phyloP scores from a whole-genome alignment of 495 filamentous ascomycete genomes.

The Cercophora sp. region DNA sequence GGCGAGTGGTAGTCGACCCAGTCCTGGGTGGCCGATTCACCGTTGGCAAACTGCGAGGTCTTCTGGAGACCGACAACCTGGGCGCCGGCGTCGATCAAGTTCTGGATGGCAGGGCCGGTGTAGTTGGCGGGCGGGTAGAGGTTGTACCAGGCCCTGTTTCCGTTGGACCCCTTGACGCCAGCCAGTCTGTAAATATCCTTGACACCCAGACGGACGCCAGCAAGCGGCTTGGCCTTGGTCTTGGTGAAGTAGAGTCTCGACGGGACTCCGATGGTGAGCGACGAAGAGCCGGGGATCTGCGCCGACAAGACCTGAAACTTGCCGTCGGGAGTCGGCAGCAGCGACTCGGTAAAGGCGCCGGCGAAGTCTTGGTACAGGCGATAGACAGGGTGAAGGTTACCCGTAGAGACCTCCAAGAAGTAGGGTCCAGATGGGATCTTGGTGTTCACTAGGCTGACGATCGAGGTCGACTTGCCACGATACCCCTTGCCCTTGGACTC shows the following conservation, averaged over 20 bases:
- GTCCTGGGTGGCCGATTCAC: constrained; percentile 49
- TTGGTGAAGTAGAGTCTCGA: constrained; percentile 52
- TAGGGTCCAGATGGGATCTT: constrained; percentile 45
- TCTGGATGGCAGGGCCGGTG: constrained; percentile 48
- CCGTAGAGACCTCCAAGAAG: constrained; percentile 39
- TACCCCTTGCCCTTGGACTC: neutral
- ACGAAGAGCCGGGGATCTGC: constrained; percentile 24
- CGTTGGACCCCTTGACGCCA: constrained; percentile 50
- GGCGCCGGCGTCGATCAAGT: constrained; percentile 57
- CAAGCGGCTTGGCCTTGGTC: constrained; percentile 39
- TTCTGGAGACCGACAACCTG: constrained; percentile 58
- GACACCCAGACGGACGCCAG: constrained; percentile 52
- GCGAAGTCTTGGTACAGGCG: constrained; percentile 42
- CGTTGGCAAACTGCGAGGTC: constrained; percentile 56
- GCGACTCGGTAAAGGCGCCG: constrained; percentile 33
- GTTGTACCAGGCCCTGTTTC: constrained; percentile 54
- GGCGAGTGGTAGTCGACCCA: constrained; percentile 52
- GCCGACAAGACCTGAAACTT: constrained; percentile 37
- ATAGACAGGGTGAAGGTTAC: constrained; percentile 36
- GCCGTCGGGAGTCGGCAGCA: constrained; percentile 34
- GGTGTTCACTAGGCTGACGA: constrained; percentile 18
- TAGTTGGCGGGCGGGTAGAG: constrained; percentile 44
- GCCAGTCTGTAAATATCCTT: constrained; percentile 61
- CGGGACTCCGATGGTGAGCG: constrained; percentile 41
- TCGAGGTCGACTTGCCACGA: no score